phyloP scores from a whole-genome alignment of 2,329 filamentous ascomycete genomes.

The Graphilbum fragrans region DNA sequence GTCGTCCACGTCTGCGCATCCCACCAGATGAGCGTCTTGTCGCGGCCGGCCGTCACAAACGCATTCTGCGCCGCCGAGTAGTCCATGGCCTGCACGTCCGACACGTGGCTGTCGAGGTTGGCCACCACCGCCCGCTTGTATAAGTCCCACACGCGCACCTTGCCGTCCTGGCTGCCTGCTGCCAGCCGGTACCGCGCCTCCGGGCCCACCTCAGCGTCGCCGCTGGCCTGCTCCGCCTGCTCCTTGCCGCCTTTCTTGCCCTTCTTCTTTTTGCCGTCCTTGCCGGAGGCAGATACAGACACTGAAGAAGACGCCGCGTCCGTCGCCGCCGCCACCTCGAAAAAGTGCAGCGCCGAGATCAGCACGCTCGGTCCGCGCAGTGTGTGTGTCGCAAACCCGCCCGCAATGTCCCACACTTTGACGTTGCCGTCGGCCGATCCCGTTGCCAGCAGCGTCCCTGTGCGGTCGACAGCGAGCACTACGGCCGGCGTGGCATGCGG shows the following conservation, averaged over 20 bases:
- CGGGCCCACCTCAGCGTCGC: slow-evolving; percentile 24
- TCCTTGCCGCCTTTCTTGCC: slow-evolving; percentile 24
- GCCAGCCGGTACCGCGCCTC: slow-evolving; percentile 47
- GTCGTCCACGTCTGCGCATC: slow-evolving; percentile 76
- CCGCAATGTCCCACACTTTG: slow-evolving; percentile 91
- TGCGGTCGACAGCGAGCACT: slow-evolving; percentile 72
- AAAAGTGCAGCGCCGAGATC: slow-evolving; percentile 84
- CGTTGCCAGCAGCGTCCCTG: slow-evolving; percentile 80
- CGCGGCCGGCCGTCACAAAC: slow-evolving; percentile 74
- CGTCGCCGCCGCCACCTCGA: slow-evolving; percentile 56
- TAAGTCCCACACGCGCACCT: slow-evolving; percentile 83
- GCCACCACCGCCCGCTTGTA: slow-evolving; percentile 69
- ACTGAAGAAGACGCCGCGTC: slow-evolving; percentile 24
- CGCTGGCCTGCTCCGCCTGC: slow-evolving; percentile 18
- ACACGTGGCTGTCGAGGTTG: slow-evolving; percentile 82
- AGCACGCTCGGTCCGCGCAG: slow-evolving; percentile 89
- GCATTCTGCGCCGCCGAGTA: slow-evolving; percentile 65
- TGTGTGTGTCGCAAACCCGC: slow-evolving; percentile 86
- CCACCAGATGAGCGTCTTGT: slow-evolving; percentile 93
- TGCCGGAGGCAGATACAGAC: slow-evolving; percentile 23
- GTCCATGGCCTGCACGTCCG: slow-evolving; percentile 78
- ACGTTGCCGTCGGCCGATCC: slow-evolving; percentile 87
- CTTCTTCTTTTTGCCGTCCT: slow-evolving; percentile 23
- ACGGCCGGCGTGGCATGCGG: slow-evolving; percentile 86
- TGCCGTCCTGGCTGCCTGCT: slow-evolving; percentile 88